Percentiles rank a stretch among this genome's conserved stretches.
Evolutionary conservation across 768 basidiomycete species (phyloP).

Genomic region (Lactarius sanguifluus): DNA sequence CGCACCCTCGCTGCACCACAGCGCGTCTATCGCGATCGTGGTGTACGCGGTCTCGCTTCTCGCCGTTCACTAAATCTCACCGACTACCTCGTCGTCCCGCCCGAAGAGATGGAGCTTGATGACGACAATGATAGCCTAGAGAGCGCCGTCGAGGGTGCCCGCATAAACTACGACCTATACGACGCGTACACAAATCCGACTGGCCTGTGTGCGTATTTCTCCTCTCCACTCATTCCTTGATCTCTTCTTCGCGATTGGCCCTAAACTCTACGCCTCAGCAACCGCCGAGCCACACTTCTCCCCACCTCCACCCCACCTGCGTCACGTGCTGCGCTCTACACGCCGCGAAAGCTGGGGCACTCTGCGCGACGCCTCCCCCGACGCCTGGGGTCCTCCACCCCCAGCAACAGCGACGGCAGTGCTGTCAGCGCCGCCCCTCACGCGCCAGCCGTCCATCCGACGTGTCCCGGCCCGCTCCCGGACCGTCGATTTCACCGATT

Average conservation of each 20-base stretch:
- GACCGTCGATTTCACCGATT: slow-evolving; percentile 70
- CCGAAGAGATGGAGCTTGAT: slow-evolving; percentile 51
- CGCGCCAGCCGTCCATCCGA: slow-evolving; percentile 61
- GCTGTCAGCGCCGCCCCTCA: slow-evolving; percentile 36
- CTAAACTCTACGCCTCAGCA: neutral
- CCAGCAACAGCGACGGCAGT: neutral
- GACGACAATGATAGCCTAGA: slow-evolving; percentile 68
- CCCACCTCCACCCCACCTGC: slow-evolving; percentile 18
- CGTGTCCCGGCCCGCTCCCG: slow-evolving; percentile 51
- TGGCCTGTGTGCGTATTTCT: slow-evolving; percentile 15
- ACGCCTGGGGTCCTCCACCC: slow-evolving; percentile 24
- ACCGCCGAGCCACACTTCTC: slow-evolving; percentile 15
- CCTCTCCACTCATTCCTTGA: neutral
- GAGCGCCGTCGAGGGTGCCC: slow-evolving; percentile 51
- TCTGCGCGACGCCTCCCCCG: slow-evolving; percentile 20
- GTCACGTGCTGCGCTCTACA: slow-evolving; percentile 15
- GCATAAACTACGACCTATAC: slow-evolving; percentile 59
- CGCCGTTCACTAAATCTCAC: slow-evolving; percentile 41
- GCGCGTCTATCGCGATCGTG: slow-evolving; percentile 50
- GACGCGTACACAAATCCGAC: slow-evolving; percentile 50
- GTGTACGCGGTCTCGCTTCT: slow-evolving; percentile 9
- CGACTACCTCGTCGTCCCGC: slow-evolving; percentile 53
- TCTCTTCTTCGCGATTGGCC: neutral
- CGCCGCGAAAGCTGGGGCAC: slow-evolving; percentile 26
- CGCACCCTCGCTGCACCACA: slow-evolving; percentile 53